phyloP scores from a whole-genome alignment of 805 yeast genomes.

The Metschnikowia arizonensis region DNA sequence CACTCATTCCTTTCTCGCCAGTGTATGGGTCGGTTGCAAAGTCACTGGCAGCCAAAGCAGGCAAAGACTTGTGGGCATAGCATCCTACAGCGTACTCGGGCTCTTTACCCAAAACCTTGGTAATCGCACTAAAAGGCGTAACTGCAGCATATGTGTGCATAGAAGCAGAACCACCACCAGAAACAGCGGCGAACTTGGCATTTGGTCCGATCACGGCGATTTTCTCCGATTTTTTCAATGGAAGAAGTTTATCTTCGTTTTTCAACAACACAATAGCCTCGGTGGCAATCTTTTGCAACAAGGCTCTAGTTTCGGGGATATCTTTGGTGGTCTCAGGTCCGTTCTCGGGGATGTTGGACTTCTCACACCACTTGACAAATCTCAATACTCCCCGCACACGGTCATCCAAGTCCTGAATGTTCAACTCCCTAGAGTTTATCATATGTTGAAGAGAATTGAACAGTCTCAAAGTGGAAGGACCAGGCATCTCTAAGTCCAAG shows the following conservation, averaged over 20 bases:
- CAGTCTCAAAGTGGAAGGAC: constrained; percentile 25
- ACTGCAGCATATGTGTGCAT: constrained; percentile 45
- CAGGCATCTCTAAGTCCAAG: constrained; percentile 35
- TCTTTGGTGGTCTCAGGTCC: constrained; percentile 23
- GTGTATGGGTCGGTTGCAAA: constrained; percentile 17
- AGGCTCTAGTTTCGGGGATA: constrained; percentile 23
- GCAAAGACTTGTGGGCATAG: constrained; percentile 28
- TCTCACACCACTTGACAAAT: constrained; percentile 22
- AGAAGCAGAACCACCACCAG: constrained; percentile 65
- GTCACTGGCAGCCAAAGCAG: constrained; percentile 25
- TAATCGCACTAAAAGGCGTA: constrained; percentile 47
- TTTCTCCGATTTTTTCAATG: constrained; percentile 39
- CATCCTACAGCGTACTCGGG: constrained; percentile 33
- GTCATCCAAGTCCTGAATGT: constrained; percentile 24
- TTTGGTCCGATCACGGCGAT: constrained; percentile 59
- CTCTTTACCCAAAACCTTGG: constrained; percentile 24
- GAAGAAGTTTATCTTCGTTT: constrained; percentile 46
- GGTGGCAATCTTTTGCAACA: constrained; percentile 21
- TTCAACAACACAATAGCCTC: constrained; percentile 56
- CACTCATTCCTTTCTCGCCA: constrained; percentile 27
- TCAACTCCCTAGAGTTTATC: constrained; percentile 26
- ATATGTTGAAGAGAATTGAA: constrained; percentile 19
- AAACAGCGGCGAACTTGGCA: constrained; percentile 45
- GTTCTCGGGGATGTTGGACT: constrained; percentile 21
- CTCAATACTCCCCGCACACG: constrained; percentile 26